These are phyloP conservation scores for Turritis glabra DNA, from an alignment of 345 rosid species.

Conservation along the genomic window DNA sequence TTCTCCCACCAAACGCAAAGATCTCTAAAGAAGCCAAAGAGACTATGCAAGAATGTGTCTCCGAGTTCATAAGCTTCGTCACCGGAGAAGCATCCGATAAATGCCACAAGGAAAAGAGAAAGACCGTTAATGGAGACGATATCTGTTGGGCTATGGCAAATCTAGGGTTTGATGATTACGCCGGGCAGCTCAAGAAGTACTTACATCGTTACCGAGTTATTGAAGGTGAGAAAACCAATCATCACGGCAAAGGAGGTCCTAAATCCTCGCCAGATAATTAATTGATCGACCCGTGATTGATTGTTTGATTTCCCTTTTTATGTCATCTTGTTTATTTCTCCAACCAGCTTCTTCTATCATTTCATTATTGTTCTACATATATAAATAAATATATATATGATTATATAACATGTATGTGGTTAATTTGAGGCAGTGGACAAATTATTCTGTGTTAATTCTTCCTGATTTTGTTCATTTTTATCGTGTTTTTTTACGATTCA, in stretches of 20 bases:
- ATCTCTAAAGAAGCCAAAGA: conserved; percentile 76
- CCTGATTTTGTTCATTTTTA: background rate
- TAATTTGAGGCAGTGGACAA: conserved; percentile 20
- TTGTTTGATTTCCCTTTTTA: background rate
- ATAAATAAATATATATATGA: conserved; percentile 3
- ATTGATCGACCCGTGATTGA: background rate
- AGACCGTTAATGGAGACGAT: conserved; percentile 70
- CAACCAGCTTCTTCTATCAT: conserved; percentile 1
- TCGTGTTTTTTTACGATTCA: background rate
- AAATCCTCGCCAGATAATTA: conserved; percentile 22
- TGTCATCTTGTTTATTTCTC: background rate
- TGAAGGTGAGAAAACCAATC: conserved; percentile 60
- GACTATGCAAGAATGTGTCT: conserved; percentile 79
- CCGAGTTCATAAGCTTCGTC: conserved; percentile 77
- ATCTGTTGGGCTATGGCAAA: conserved; percentile 69
- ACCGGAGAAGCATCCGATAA: conserved; percentile 72
- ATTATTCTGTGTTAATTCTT: conserved; percentile 4
- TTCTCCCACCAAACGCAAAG: conserved; percentile 66
- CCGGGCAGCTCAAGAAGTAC: conserved; percentile 54
- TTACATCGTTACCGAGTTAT: conserved; percentile 50
- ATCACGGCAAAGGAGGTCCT: conserved; percentile 38
- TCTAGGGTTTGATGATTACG: conserved; percentile 72
- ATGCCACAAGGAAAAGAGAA: conserved; percentile 77
- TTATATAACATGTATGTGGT: conserved; percentile 25
- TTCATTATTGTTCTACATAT: background rate